Conservation (phyloP, 2,329 filamentous ascomycete genomes). For the Fusarium falciforme region DNA sequence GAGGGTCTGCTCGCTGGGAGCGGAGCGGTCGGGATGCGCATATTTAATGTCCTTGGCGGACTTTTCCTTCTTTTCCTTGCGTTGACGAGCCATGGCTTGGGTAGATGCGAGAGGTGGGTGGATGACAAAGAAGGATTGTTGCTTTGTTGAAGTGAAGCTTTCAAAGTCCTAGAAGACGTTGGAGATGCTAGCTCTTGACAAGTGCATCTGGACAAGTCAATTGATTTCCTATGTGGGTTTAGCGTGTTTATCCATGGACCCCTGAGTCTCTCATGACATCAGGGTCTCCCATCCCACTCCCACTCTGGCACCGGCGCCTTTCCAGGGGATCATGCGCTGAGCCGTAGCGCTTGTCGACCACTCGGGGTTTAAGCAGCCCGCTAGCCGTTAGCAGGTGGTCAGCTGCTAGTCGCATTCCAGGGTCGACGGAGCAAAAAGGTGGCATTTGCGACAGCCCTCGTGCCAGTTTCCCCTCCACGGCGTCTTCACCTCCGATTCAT, state of each 20-base stretch:
- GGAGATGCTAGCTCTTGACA: conserved; percentile 1
- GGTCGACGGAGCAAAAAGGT: conserved; percentile 29
- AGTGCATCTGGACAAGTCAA: conserved; percentile 24
- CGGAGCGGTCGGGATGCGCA: conserved; percentile 75
- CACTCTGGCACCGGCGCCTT: background rate
- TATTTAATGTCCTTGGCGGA: conserved; percentile 68
- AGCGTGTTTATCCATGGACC: conserved; percentile 20
- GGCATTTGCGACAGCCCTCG: conserved; percentile 27
- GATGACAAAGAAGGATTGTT: background rate
- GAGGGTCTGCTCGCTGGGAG: conserved; percentile 73
- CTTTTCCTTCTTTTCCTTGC: conserved; percentile 62
- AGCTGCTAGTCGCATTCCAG: conserved; percentile 20
- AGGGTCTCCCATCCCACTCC: background rate
- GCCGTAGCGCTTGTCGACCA: background rate
- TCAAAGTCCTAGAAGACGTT: background rate
- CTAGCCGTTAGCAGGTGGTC: conserved; percentile 21
- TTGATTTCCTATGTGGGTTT: conserved; percentile 19
- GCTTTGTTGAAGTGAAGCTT: conserved; percentile 17
- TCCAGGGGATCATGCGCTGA: background rate
- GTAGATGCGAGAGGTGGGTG: background rate
- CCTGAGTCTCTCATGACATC: conserved; percentile 10
- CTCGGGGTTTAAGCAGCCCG: background rate
- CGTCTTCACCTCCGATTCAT: conserved; percentile 17
- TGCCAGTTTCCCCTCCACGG: conserved; percentile 32
- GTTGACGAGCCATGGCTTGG: conserved; percentile 59